A percentile compares a stretch with the other conserved stretches of the same genome.
phyloP scores from a whole-genome alignment of 2,329 filamentous ascomycete species.

The Colletotrichum aenigma region DNA sequence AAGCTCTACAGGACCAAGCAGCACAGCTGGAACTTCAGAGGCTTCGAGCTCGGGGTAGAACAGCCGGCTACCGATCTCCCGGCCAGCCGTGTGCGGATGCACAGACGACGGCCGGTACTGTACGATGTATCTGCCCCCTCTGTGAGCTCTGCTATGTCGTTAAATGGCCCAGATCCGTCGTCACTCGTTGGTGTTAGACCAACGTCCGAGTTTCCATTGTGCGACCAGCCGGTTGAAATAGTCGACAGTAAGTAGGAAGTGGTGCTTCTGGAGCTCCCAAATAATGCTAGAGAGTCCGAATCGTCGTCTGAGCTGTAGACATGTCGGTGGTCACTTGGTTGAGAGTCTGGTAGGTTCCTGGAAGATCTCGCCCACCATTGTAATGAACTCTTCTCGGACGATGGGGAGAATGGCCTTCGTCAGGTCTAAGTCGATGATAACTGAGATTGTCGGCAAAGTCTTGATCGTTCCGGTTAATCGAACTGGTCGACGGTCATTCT shows the following conservation, averaged over 20 bases:
- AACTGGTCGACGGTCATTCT: neutral
- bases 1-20: neutral
- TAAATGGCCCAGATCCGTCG: neutral
- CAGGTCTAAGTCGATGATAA: neutral
- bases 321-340: neutral
- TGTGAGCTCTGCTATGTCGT: neutral
- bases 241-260: neutral
- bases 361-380: neutral
- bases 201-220: neutral
- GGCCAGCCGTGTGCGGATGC: neutral
- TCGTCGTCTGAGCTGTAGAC: fast-evolving
- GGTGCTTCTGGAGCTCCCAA: neutral
- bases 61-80: neutral
- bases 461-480: neutral
- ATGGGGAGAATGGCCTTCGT: neutral
- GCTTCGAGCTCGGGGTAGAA: neutral
- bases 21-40: neutral
- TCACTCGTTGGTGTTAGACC: neutral
- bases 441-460: neutral
- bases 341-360: neutral
- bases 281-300: neutral
- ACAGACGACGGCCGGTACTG: neutral
- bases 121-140: neutral
- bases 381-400: neutral
- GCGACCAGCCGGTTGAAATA: neutral